These are phyloP conservation scores for Cadophora gregata DNA, from an alignment of 2,329 filamentous ascomycete species.

Conservation along the genomic window DNA sequence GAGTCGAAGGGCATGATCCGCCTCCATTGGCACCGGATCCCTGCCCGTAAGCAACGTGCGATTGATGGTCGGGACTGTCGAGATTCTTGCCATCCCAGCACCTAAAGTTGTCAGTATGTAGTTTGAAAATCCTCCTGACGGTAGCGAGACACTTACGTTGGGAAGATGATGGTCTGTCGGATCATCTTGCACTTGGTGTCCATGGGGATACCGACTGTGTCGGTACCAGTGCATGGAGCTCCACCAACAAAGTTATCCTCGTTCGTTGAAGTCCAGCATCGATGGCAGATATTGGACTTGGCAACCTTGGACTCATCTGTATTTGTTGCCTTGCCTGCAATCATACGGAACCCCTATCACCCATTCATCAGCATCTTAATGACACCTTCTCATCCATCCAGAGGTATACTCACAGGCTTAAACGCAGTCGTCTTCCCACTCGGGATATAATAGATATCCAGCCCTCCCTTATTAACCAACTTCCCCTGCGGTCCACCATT, in stretches of 20 bases:
- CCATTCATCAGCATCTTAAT: neutral
- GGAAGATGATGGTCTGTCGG: constrained; percentile 62
- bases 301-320: constrained; percentile 22
- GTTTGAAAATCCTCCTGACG: neutral
- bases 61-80: constrained; percentile 59
- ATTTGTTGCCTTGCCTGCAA: constrained; percentile 34
- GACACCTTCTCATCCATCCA: constrained; percentile 44
- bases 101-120: constrained; percentile 61
- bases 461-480: constrained; percentile 31
- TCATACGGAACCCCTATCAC: constrained; percentile 36
- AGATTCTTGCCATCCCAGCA: constrained; percentile 80
- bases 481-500: constrained; percentile 33
- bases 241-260: constrained; percentile 64
- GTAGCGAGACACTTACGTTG: constrained; percentile 38
- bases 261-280: constrained; percentile 47
- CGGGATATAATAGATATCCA: constrained; percentile 35
- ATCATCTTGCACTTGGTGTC: constrained; percentile 58
- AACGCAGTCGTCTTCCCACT: constrained; percentile 46
- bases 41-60: constrained; percentile 74
- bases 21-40: constrained; percentile 69
- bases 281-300: constrained; percentile 37
- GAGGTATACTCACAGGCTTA: constrained; percentile 47
- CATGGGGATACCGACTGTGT: constrained; percentile 58
- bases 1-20: constrained; percentile 74
- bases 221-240: constrained; percentile 58